Percentiles rank a stretch among this genome's conserved stretches.
Evolutionary conservation across 441 rosid genomes (phyloP).

Genomic region (Erodium moschatum): DNA sequence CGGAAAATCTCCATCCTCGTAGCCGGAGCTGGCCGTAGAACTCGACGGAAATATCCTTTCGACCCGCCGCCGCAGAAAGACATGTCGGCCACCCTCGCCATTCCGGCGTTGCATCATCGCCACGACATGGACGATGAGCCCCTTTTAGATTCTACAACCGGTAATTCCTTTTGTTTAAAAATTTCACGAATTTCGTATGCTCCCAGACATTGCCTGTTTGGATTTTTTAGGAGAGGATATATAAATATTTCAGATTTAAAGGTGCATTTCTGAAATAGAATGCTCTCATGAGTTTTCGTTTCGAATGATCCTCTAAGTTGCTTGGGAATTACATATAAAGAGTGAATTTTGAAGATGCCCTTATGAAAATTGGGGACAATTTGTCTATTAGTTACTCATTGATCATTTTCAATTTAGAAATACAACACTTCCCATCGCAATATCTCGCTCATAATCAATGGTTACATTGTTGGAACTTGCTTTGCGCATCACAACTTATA

Average conservation of each 20-base stretch:
- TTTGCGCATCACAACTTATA: too few species aligned
- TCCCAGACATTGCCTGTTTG: too few species aligned
- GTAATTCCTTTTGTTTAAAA: conserved; percentile 30
- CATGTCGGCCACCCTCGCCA: conserved; percentile 31
- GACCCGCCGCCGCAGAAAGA: conserved; percentile 11
- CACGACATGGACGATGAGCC: conserved; percentile 39
- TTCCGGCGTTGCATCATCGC: conserved; percentile 36
- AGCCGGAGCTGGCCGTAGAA: too few species aligned
- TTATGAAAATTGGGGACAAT: background rate
- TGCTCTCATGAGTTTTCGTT: too few species aligned
- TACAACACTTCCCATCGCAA: background rate
- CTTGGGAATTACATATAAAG: too few species aligned
- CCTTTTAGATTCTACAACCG: conserved; percentile 34
- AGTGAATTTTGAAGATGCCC: background rate
- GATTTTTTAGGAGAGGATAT: too few species aligned
- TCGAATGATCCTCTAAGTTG: too few species aligned
- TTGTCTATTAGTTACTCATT: background rate
- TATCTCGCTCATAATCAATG: background rate
- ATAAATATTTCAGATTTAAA: too few species aligned
- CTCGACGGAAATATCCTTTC: conserved; percentile 19
- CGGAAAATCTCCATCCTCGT: conserved; percentile 19
- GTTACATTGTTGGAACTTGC: background rate
- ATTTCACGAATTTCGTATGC: too few species aligned
- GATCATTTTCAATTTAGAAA: background rate
- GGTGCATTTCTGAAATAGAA: too few species aligned